phyloP scores from a whole-genome alignment of 331 rosid genomes.

The Arachis monticola region DNA sequence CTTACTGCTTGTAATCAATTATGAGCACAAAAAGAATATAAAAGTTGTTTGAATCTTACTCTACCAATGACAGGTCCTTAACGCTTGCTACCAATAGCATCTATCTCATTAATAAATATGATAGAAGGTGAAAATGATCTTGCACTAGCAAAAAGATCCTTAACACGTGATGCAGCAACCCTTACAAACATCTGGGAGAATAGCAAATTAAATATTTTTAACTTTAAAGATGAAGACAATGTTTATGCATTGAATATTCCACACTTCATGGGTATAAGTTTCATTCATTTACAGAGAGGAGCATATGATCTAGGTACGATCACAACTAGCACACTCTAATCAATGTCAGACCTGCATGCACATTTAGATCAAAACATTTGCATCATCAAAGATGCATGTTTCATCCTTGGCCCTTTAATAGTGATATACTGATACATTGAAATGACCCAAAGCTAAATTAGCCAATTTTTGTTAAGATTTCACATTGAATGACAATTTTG shows the following conservation, averaged over 20 bases:
- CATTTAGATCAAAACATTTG: constrained; percentile 5
- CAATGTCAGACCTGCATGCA: constrained; percentile 22
- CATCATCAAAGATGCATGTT: constrained; percentile 15
- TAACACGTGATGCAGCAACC: constrained; percentile 96
- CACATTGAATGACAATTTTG: not conserved
- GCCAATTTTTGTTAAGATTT: constrained; percentile 3
- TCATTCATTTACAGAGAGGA: constrained; percentile 24
- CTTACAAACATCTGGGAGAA: constrained; percentile 86
- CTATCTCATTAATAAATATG: constrained; percentile 44
- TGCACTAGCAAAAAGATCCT: constrained; percentile 85
- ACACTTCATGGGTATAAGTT: not conserved
- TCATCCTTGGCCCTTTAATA: constrained; percentile 21
- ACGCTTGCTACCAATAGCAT: no score
- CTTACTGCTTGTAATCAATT: no score
- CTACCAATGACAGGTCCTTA: no score
- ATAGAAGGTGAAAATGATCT: constrained; percentile 88
- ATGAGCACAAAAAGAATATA: not conserved
- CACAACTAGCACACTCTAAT: not conserved
- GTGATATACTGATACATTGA: not conserved
- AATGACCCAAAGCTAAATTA: not conserved
- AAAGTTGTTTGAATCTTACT: no score
- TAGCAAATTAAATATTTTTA: not conserved
- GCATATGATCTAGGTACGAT: constrained; percentile 14
- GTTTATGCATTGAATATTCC: no score
- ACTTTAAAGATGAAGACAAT: no score